phyloP scores from a whole-genome alignment of 768 basidiomycete species.

The Russula griseocarnosa region DNA sequence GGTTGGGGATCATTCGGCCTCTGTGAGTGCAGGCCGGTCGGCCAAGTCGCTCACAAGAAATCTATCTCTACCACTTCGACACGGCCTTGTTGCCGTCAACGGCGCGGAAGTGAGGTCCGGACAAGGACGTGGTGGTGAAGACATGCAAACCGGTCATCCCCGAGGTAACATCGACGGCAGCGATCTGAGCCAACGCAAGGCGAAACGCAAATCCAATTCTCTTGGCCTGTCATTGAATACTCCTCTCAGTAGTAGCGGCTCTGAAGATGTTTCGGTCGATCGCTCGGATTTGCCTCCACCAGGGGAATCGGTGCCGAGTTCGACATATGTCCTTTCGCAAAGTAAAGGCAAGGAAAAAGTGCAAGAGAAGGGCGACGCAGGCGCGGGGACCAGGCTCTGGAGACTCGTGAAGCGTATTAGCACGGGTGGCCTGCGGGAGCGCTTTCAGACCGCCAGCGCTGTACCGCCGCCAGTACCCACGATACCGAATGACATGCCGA shows the following conservation, averaged over 20 bases:
- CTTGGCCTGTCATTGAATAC: conserved; percentile 21
- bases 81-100: conserved; percentile 7
- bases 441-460: conserved; percentile 35
- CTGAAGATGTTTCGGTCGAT: neutral
- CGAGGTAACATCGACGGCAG: neutral
- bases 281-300: neutral
- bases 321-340: neutral
- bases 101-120: neutral
- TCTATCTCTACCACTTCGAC: conserved; percentile 22
- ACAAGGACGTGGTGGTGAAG: neutral
- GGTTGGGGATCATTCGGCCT: neutral
- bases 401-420: conserved; percentile 69
- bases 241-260: neutral
- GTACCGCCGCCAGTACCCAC: conserved; percentile 57
- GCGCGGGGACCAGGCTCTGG: conserved; percentile 49
- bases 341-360: conserved; percentile 27
- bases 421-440: conserved; percentile 58
- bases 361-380: conserved; percentile 34
- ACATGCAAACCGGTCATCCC: neutral
- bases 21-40: neutral
- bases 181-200: conserved; percentile 13
- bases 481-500: conserved; percentile 45
- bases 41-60: conserved; percentile 26
- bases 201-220: conserved; percentile 17
- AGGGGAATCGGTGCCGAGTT: conserved; percentile 4